phyloP scores from a whole-genome alignment of 495 filamentous ascomycete species.

The Immersiella caudata region DNA sequence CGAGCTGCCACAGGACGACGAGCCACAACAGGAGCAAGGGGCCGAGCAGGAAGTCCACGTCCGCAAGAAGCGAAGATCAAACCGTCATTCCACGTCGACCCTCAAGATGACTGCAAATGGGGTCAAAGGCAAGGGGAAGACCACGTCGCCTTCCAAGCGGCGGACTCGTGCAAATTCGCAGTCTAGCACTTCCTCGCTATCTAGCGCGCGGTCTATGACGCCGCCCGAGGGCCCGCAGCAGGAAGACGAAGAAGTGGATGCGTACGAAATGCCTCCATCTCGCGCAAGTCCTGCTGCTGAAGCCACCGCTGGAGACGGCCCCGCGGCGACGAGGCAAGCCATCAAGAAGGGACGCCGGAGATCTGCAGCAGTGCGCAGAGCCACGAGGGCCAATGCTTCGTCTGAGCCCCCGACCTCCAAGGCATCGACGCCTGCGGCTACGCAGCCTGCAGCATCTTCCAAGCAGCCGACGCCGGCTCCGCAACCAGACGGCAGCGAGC shows the following conservation, averaged over 20 bases:
- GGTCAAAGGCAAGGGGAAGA: conserved; percentile 28
- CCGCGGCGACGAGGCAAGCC: conserved; percentile 11
- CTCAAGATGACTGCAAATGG: conserved; percentile 30
- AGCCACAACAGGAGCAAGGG: conserved; percentile 3
- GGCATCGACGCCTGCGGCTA: conserved; percentile 12
- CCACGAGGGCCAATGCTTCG: conserved; percentile 39
- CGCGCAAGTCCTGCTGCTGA: conserved; percentile 21
- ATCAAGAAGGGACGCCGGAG: background rate
- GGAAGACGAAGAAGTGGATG: conserved; percentile 21
- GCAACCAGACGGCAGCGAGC: conserved; percentile 23
- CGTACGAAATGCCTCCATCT: conserved; percentile 26
- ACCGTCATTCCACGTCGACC: conserved; percentile 22
- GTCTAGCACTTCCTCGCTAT: conserved; percentile 40
- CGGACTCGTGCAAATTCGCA: conserved; percentile 31
- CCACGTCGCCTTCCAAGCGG: conserved; percentile 31
- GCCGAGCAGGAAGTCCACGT: conserved; percentile 25
- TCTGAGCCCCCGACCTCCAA: conserved; percentile 19
- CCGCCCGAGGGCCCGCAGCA: conserved; percentile 29
- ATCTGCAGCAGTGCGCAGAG: conserved; percentile 35
- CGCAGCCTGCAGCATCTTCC: conserved; percentile 11
- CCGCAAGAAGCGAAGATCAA: conserved; percentile 39
- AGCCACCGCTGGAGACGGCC: conserved; percentile 17
- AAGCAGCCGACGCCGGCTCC: conserved; percentile 16
- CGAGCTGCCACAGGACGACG: background rate
- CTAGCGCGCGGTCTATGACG: conserved; percentile 38